These are phyloP conservation scores for Syncephalastrum sp. DNA, from an alignment of 371 early-diverging fungal species.

Conservation along the genomic window DNA sequence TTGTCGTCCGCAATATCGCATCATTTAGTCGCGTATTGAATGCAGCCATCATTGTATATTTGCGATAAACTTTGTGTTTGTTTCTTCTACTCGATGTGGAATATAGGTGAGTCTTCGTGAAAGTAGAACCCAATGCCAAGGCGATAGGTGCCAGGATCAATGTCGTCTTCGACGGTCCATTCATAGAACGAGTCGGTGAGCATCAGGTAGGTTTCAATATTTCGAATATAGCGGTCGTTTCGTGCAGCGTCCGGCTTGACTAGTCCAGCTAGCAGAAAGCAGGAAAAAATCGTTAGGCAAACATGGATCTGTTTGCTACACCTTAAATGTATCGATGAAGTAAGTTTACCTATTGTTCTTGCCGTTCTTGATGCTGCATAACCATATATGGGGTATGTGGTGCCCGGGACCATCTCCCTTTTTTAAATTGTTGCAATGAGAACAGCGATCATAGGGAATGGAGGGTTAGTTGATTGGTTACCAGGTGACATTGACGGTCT, in stretches of 20 bases:
- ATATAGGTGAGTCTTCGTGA: conserved; percentile 19
- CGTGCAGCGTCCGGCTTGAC: conserved; percentile 11
- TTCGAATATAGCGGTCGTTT: conserved; percentile 16
- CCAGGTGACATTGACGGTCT: conserved; percentile 19
- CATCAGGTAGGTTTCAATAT: conserved; percentile 15
- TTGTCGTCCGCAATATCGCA: too few species aligned
- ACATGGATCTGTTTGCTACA: not conserved
- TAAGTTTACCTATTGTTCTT: conserved; percentile 18
- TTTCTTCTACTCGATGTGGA: conserved; percentile 7
- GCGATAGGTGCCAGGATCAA: conserved; percentile 19
- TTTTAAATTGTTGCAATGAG: not conserved
- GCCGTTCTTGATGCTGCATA: conserved; percentile 24
- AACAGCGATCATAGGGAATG: not conserved
- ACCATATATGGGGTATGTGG: conserved; percentile 20
- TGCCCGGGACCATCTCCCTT: conserved; percentile 19
- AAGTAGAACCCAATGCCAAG: conserved; percentile 26
- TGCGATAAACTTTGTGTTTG: too few species aligned
- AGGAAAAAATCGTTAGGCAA: not conserved
- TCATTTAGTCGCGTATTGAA: too few species aligned
- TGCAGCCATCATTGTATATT: too few species aligned
- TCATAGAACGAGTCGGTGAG: conserved; percentile 17
- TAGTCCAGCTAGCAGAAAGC: conserved; percentile 14
- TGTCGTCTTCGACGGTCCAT: conserved; percentile 21
- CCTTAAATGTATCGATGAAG: not conserved
- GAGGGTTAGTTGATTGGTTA: not conserved